Conservation (phyloP, 495 filamentous ascomycete species). For the Tirmania nivea region DNA sequence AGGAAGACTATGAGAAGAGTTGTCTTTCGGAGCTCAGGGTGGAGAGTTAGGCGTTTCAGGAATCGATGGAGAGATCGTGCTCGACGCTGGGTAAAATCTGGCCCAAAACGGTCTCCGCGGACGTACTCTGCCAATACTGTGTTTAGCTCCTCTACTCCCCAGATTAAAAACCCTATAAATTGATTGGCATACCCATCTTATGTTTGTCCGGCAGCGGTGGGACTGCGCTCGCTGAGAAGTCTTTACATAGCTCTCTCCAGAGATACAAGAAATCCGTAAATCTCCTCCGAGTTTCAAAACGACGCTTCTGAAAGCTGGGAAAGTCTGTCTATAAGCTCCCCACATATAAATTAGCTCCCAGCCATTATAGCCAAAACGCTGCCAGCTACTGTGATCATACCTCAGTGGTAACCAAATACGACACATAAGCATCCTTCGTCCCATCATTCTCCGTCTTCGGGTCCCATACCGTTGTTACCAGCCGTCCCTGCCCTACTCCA, state of each 20-base stretch:
- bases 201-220: slow-evolving; percentile 94
- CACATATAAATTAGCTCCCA: slow-evolving; percentile 1
- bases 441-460: slow-evolving; percentile 88
- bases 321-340: slow-evolving; percentile 53
- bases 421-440: slow-evolving; percentile 93
- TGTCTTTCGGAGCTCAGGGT: slow-evolving; percentile 73
- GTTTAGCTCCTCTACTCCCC: not conserved
- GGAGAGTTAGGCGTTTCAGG: slow-evolving; percentile 62
- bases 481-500: slow-evolving; percentile 51
- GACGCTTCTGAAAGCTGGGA: slow-evolving; percentile 62
- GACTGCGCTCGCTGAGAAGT: slow-evolving; percentile 80
- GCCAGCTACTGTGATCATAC: slow-evolving; percentile 28
- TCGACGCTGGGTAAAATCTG: slow-evolving; percentile 78
- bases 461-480: slow-evolving; percentile 62
- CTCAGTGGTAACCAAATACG: slow-evolving; percentile 77
- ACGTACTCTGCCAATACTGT: slow-evolving; percentile 43
- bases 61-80: slow-evolving; percentile 85
- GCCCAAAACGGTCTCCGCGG: slow-evolving; percentile 78
- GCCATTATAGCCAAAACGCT: not conserved
- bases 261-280: slow-evolving; percentile 97
- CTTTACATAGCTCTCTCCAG: slow-evolving; percentile 64
- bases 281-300: slow-evolving; percentile 57
- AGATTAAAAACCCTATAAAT: not conserved
- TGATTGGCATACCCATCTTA: slow-evolving; percentile 40
- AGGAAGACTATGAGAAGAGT: slow-evolving; percentile 68